Conservation (phyloP, 768 basidiomycete species). For the Leccinum barrowsii region DNA sequence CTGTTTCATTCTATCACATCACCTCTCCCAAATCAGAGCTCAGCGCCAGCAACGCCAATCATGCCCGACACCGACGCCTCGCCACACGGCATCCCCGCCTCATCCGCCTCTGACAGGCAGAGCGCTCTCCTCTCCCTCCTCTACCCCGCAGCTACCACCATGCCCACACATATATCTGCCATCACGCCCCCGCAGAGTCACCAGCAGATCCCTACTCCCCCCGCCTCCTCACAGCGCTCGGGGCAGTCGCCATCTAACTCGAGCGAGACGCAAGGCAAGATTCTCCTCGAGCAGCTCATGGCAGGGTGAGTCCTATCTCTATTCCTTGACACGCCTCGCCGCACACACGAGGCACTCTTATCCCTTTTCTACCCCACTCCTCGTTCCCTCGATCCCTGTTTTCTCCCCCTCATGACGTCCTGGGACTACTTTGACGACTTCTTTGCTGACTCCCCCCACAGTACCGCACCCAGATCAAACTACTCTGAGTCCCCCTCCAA, state of each 20-base stretch:
- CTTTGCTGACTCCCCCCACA: slow-evolving; percentile 31
- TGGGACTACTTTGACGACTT: slow-evolving; percentile 32
- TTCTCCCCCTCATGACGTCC: slow-evolving; percentile 27
- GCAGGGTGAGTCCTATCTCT: slow-evolving; percentile 54
- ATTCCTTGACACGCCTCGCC: slow-evolving; percentile 19
- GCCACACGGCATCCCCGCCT: slow-evolving; percentile 34
- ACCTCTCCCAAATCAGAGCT: not conserved
- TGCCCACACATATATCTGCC: slow-evolving; percentile 18
- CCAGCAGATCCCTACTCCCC: slow-evolving; percentile 70
- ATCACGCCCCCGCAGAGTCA: slow-evolving; percentile 26
- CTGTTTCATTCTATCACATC: not conserved
- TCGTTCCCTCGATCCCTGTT: slow-evolving; percentile 6
- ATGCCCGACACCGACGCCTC: slow-evolving; percentile 35
- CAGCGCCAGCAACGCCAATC: not conserved
- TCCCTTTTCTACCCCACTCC: slow-evolving; percentile 21
- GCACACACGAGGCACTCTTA: slow-evolving; percentile 22
- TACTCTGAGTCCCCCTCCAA: slow-evolving; percentile 48
- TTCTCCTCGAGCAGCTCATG: slow-evolving; percentile 78
- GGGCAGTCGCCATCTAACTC: slow-evolving; percentile 50
- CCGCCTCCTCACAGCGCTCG: slow-evolving; percentile 55
- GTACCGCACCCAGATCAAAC: slow-evolving; percentile 46
- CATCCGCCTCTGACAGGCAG: slow-evolving; percentile 60
- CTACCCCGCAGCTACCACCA: slow-evolving; percentile 44
- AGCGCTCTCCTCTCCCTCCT: slow-evolving; percentile 72
- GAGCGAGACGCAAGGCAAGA: slow-evolving; percentile 68